phyloP scores from a whole-genome alignment of 1,139 yeast species.

The Suhomyces coccinellae region DNA sequence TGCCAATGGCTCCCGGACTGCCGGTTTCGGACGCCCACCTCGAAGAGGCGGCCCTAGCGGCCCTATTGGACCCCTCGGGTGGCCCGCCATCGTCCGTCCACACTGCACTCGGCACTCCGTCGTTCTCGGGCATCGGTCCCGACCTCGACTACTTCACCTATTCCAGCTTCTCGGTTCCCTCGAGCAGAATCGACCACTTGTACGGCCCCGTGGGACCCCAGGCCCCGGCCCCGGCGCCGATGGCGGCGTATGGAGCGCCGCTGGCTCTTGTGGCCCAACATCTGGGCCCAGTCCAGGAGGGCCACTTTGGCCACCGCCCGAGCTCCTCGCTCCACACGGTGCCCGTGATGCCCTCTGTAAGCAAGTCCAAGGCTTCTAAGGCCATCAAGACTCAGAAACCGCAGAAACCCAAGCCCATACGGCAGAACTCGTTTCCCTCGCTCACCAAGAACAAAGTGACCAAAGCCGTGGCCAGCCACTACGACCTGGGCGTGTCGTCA shows the following conservation, averaged over 20 bases:
- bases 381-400: constrained; percentile 6
- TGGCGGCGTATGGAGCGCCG: background rate
- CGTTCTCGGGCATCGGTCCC: background rate
- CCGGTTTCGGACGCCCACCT: background rate
- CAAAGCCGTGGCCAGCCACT: background rate
- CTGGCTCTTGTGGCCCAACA: background rate
- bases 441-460: constrained; percentile 7
- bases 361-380: constrained; percentile 9
- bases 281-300: constrained; percentile 4
- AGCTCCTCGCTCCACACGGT: constrained; percentile 3
- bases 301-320: constrained; percentile 6
- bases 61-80: background rate
- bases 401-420: constrained; percentile 12
- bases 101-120: constrained; percentile 7
- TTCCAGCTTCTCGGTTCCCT: constrained; percentile 13
- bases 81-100: background rate
- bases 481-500: constrained; percentile 1
- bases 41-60: background rate
- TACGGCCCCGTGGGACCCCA: background rate
- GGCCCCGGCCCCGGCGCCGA: background rate
- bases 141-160: constrained; percentile 15
- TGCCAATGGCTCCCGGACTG: background rate
- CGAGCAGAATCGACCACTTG: constrained; percentile 14
- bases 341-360: constrained; percentile 9
- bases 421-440: constrained; percentile 15